Evolutionary conservation across 306 rosid species (phyloP), one percentile per base, ranked within the genome.

Genomic region (Corylus americana): DNA sequence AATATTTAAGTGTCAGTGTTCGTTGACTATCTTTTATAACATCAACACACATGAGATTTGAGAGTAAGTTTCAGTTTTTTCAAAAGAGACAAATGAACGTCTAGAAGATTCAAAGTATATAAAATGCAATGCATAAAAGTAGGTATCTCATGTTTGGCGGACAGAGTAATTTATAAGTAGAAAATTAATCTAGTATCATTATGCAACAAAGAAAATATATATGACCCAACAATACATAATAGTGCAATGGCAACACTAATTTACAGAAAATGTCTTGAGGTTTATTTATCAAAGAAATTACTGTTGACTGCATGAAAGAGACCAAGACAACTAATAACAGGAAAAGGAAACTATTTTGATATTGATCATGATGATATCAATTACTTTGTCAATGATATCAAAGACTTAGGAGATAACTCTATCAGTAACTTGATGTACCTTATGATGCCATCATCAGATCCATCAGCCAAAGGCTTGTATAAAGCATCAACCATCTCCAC

Each of bases 401-500:
- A 42, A 5, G 45, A 42, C 45, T 42, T 42, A 6, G 8, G 45
- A 42, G 45, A 42, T 42, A 6, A 42, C 45, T 42, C 45, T 1
- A 42, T 8, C 45, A 42, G 45, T 42, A 42, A 42, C 45, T 42
- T 6, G 45, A 70, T 68, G 73, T 85, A 92, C 98, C 97, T 92
- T 84, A 95, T 91, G 51, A 95, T 95, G 67, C 98, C 98, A 82
- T 88, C 96, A 83, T 92, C 98, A 7, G 61, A 84, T 66, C 89
- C 97, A 79, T 88, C 55, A 74, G 80, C 91, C 90, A 80, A 77
- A 77, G 97, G 98, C 88, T 91, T 91, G 87, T 75, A 95, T n/a
- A 95, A 85, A 85, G 92, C 88, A 80, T 95, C 96, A 85, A 92
- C 90, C 86, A 92, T 92, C 87, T 95, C 98, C 79, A 82, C 75